Conservation (phyloP, 176 grass and related monocot species). For the Bothriochloa decipiens region DNA sequence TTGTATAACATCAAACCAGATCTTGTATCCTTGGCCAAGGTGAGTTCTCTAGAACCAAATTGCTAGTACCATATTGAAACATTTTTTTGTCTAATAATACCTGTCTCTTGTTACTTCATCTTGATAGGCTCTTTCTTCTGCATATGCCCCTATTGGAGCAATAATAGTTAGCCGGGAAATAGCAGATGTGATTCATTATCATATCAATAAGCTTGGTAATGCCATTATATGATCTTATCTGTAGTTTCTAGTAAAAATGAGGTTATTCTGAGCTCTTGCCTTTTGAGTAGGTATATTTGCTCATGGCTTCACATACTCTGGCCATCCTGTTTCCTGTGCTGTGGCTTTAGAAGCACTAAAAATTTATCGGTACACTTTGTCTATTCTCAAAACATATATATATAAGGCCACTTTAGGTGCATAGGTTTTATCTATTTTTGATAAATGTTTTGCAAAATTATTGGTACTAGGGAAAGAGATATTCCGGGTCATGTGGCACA, state of each 20-base stretch:
- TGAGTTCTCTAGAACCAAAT: slow-evolving; percentile 13
- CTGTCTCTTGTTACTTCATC: background rate
- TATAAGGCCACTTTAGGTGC: too few species aligned
- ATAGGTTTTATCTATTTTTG: background rate
- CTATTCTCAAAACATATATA: too few species aligned
- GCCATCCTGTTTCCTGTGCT: slow-evolving; percentile 77
- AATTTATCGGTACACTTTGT: slow-evolving; percentile 58
- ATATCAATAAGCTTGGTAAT: slow-evolving; percentile 87
- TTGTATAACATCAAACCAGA: slow-evolving; percentile 76
- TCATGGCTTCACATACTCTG: slow-evolving; percentile 92
- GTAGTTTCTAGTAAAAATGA: too few species aligned
- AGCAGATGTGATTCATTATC: slow-evolving; percentile 71
- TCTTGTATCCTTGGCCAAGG: slow-evolving; percentile 88
- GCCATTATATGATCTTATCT: background rate
- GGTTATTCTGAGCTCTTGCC: background rate
- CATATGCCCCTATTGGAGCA: slow-evolving; percentile 81
- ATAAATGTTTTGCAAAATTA: background rate
- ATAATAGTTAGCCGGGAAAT: slow-evolving; percentile 88
- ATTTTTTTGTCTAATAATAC: background rate
- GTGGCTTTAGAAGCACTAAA: slow-evolving; percentile 87
- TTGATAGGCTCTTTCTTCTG: slow-evolving; percentile 82
- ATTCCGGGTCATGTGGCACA: slow-evolving; percentile 60
- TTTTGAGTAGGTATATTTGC: slow-evolving; percentile 65
- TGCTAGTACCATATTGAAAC: background rate
- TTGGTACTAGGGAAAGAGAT: slow-evolving; percentile 64